These are phyloP conservation scores for Fonsecaea erecta DNA, from an alignment of 2,329 filamentous ascomycete genomes.

Conservation along the genomic window DNA sequence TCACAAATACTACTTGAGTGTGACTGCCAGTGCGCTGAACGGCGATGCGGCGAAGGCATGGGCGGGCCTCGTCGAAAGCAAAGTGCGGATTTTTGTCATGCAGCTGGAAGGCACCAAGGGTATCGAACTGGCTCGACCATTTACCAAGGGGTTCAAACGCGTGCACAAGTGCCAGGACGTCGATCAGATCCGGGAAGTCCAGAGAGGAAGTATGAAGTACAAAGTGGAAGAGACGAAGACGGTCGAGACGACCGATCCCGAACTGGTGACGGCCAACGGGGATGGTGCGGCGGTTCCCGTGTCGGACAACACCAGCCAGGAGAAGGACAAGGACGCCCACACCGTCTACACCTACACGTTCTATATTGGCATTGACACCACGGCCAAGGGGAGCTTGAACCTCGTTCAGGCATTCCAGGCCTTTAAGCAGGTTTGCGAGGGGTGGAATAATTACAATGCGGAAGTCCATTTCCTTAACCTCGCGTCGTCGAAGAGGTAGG, in stretches of 20 bases:
- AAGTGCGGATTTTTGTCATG: conserved; percentile 81
- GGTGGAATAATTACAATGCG: conserved; percentile 74
- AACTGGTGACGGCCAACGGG: conserved; percentile 55
- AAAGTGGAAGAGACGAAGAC: conserved; percentile 60
- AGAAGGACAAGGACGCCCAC: conserved; percentile 50
- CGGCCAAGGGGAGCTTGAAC: conserved; percentile 55
- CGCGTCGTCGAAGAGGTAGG: conserved; percentile 84
- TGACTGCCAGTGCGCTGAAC: conserved; percentile 79
- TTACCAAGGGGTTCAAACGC: conserved; percentile 89
- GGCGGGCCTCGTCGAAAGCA: conserved; percentile 92
- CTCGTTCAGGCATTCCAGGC: conserved; percentile 76
- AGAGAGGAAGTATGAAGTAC: conserved; percentile 65
- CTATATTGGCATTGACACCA: conserved; percentile 72
- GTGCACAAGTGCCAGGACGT: conserved; percentile 70
- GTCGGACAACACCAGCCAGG: conserved; percentile 47
- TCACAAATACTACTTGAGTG: conserved; percentile 94
- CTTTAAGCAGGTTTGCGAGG: conserved; percentile 81
- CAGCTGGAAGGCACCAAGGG: conserved; percentile 79
- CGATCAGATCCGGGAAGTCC: conserved; percentile 65
- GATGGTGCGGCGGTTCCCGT: conserved; percentile 46
- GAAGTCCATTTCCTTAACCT: conserved; percentile 80
- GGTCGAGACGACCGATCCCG: conserved; percentile 56
- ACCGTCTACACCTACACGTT: conserved; percentile 86
- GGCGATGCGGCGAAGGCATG: conserved; percentile 85
- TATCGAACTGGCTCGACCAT: conserved; percentile 84